phyloP scores from a whole-genome alignment of 768 basidiomycete species.

The Leccinum sublutescens region DNA sequence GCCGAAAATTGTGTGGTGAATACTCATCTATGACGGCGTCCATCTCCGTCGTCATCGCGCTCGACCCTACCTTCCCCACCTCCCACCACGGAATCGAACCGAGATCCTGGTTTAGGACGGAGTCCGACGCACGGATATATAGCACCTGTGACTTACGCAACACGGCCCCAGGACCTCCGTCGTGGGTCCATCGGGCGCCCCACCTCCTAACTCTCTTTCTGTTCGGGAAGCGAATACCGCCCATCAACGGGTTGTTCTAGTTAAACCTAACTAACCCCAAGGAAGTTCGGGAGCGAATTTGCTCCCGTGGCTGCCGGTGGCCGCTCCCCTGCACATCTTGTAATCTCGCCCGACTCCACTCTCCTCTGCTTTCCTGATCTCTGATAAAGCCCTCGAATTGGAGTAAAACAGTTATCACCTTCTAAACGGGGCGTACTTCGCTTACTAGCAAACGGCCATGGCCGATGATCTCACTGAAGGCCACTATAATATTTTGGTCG shows the following conservation, averaged over 20 bases:
- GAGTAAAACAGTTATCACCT: not conserved
- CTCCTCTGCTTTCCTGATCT: not conserved
- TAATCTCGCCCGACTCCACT: not conserved
- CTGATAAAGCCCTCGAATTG: not conserved
- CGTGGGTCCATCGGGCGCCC: not conserved
- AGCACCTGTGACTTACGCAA: not conserved
- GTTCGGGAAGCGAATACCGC: not conserved
- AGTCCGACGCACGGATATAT: not conserved
- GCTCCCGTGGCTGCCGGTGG: not conserved
- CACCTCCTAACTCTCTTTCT: not conserved
- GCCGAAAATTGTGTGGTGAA: not conserved
- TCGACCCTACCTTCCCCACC: not conserved
- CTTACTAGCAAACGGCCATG: not conserved
- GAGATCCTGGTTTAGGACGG: not conserved
- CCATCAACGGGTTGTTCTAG: not conserved
- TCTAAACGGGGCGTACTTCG: not conserved
- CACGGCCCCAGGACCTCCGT: not conserved
- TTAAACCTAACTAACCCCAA: too few species aligned
- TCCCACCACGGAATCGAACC: not conserved
- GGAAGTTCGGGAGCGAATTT: not conserved
- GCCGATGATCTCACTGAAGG: not conserved
- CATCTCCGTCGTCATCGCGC: not conserved
- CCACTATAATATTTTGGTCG: not conserved
- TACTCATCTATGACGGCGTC: not conserved
- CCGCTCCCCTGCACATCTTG: not conserved